Evolutionary conservation across 768 basidiomycete genomes (phyloP).

Genomic region (Leccinum fibrillosum): DNA sequence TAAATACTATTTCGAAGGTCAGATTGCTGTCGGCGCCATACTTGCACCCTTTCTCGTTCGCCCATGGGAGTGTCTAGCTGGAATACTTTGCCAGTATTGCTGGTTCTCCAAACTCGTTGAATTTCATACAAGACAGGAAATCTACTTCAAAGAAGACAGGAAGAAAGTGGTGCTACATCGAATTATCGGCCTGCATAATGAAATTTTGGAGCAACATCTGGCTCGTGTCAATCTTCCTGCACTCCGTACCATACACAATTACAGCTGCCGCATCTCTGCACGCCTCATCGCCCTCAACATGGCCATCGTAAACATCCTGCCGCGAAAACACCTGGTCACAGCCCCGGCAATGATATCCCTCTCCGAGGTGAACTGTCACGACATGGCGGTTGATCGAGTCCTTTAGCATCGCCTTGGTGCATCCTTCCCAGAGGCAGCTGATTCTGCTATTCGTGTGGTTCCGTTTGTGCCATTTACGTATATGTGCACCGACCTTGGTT

Average conservation of each 20-base stretch:
- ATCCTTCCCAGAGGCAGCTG: neutral
- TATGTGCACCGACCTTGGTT: neutral
- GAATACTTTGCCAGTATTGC: too few relatives aligned
- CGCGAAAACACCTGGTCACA: constrained; percentile 1
- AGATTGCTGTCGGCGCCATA: too few relatives aligned
- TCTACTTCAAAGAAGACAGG: neutral
- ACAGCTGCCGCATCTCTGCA: neutral
- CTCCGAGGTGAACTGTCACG: neutral
- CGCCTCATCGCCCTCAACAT: neutral
- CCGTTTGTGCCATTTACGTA: constrained; percentile 1
- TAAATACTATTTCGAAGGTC: too few relatives aligned
- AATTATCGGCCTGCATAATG: neutral
- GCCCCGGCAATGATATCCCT: neutral
- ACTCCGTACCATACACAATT: neutral
- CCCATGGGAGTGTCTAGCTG: too few relatives aligned
- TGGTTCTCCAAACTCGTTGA: neutral
- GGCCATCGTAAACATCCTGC: constrained; percentile 1
- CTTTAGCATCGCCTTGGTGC: neutral
- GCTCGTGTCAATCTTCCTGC: neutral
- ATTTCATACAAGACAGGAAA: neutral
- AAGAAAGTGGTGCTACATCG: neutral
- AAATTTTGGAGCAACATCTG: neutral
- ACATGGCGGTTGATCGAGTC: neutral
- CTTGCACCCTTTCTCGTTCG: neutral
- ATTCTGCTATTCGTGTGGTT: neutral